These are phyloP conservation scores for Prunus armeniaca DNA, from an alignment of 306 rosid species.

Conservation along the genomic window DNA sequence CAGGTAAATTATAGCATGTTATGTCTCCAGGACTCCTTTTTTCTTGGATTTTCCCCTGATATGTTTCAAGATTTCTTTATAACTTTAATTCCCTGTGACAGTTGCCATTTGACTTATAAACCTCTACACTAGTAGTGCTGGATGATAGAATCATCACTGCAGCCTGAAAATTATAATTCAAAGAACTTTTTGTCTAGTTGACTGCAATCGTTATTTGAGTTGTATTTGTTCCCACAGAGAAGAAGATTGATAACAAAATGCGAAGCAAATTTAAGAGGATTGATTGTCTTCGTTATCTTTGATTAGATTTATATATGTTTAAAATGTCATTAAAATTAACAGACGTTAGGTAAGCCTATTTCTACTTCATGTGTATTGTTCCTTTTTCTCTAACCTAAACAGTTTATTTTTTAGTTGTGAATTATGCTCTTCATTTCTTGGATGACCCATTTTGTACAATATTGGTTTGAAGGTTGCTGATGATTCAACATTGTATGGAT, in stretches of 20 bases:
- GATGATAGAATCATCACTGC: not conserved
- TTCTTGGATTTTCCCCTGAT: constrained; percentile 4
- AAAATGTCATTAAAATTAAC: not conserved
- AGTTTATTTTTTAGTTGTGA: not conserved
- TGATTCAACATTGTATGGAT: constrained; percentile 91
- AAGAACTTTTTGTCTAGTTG: not conserved
- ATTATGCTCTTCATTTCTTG: not conserved
- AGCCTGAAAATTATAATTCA: not conserved
- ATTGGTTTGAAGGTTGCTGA: constrained; percentile 72
- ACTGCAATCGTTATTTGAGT: not conserved
- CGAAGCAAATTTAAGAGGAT: not conserved
- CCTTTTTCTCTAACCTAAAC: not conserved
- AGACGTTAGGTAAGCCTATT: not conserved
- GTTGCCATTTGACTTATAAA: not conserved
- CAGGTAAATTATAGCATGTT: constrained; percentile 58
- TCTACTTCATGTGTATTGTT: not conserved
- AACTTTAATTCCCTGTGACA: not conserved
- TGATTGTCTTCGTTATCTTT: not conserved
- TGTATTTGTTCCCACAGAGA: not conserved
- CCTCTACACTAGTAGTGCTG: not conserved
- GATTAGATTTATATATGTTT: not conserved
- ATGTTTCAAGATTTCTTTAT: not conserved
- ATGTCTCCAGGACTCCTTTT: constrained; percentile 3
- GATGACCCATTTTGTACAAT: constrained; percentile 14
- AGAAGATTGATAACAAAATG: not conserved